Percentiles rank a stretch among this genome's conserved stretches.
Conservation (phyloP, 345 rosid species). For the Lepidium didymum region DNA sequence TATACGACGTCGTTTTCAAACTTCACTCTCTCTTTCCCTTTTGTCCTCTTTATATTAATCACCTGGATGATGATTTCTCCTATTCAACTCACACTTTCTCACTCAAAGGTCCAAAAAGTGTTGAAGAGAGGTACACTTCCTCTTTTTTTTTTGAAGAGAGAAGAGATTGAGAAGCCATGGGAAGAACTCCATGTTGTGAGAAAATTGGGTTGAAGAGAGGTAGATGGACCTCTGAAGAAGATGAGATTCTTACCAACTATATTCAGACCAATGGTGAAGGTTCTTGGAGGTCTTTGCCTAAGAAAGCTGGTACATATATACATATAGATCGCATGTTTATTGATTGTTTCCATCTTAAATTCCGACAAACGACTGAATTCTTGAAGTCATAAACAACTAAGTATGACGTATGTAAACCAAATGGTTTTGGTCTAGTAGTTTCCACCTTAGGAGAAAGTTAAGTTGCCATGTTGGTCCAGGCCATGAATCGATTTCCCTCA, state of each 20-base stretch:
- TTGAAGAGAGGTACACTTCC: too few species aligned
- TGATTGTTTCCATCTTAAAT: background rate
- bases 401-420: too few species aligned
- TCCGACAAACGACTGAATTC: background rate
- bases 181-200: conserved; percentile 88
- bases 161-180: conserved; percentile 37
- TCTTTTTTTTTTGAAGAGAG: background rate
- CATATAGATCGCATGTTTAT: background rate
- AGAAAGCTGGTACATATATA: conserved; percentile 57
- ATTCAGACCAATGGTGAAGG: conserved; percentile 76
- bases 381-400: too few species aligned
- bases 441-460: too few species aligned
- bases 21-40: conserved; percentile 15
- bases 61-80: conserved; percentile 15
- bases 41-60: conserved; percentile 27
- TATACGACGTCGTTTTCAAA: conserved; percentile 18
- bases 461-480: too few species aligned
- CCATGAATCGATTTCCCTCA: too few species aligned
- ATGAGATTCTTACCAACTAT: conserved; percentile 50
- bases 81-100: conserved; percentile 8
- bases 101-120: conserved; percentile 21
- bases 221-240: conserved; percentile 87
- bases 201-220: conserved; percentile 79
- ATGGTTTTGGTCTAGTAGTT: too few species aligned
- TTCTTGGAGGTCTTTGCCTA: conserved; percentile 82